phyloP scores from a whole-genome alignment of 176 grass and related monocot species.

The Bolboschoenus planiculmis region DNA sequence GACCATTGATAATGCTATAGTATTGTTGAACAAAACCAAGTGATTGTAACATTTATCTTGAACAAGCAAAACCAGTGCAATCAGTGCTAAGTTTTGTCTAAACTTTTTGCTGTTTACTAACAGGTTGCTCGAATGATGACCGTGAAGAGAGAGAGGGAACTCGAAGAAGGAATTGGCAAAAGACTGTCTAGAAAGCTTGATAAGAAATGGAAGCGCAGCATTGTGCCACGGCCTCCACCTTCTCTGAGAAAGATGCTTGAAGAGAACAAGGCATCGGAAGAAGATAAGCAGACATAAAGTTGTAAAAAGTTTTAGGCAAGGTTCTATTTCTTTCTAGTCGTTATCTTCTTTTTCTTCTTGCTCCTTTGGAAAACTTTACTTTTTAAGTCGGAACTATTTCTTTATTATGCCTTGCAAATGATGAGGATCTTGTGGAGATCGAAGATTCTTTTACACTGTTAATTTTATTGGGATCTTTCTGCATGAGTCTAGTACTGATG shows the following conservation, averaged over 20 bases:
- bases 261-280: conserved; percentile 41
- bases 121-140: conserved; percentile 91
- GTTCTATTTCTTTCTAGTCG: conserved; percentile 36
- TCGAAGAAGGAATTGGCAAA: conserved; percentile 90
- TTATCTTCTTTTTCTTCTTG: conserved; percentile 25
- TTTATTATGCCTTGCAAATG: background rate
- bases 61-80: background rate
- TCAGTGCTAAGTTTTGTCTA: background rate
- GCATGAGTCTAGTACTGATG: background rate
- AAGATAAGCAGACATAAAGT: conserved; percentile 32
- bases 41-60: background rate
- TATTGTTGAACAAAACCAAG: background rate
- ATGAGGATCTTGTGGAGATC: conserved; percentile 9
- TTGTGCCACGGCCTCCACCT: conserved; percentile 80
- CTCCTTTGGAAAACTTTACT: conserved; percentile 20
- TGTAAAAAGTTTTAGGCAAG: conserved; percentile 26
- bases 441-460: background rate
- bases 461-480: background rate
- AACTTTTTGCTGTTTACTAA: conserved; percentile 3
- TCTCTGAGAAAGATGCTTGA: conserved; percentile 78
- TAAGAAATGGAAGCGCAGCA: conserved; percentile 94
- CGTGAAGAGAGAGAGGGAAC: conserved; percentile 92
- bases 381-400: conserved; percentile 28
- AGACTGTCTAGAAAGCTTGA: conserved; percentile 91
- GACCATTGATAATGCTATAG: background rate